Evolutionary conservation across 805 yeast species (phyloP).

Genomic region (Ogataea trehaloabstinens): DNA sequence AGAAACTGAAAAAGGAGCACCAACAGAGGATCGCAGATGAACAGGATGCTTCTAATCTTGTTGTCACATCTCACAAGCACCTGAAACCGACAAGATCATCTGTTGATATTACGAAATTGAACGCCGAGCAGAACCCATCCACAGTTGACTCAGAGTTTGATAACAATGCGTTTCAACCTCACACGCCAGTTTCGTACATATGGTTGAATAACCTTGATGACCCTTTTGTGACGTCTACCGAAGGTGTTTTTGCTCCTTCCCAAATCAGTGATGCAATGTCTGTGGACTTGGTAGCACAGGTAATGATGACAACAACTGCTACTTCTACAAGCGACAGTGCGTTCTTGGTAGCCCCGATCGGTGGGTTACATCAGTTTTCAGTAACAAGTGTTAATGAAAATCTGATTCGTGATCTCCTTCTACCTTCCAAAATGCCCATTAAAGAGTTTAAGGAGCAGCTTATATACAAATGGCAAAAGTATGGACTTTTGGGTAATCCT

Average conservation of each 20-base stretch:
- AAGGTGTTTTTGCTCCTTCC: constrained; percentile 18
- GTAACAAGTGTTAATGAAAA: constrained; percentile 25
- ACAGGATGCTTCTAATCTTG: not conserved
- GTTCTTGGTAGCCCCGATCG: constrained; percentile 38
- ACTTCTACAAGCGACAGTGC: constrained; percentile 16
- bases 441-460: constrained; percentile 15
- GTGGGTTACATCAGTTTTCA: constrained; percentile 41
- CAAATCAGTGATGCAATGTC: constrained; percentile 10
- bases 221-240: constrained; percentile 23
- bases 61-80: constrained; percentile 5
- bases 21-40: not conserved
- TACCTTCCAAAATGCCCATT: constrained; percentile 6
- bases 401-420: constrained; percentile 21
- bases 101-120: constrained; percentile 3
- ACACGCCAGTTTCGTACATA: constrained; percentile 24
- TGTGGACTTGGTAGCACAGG: constrained; percentile 18
- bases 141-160: not conserved
- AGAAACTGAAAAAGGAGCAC: constrained; percentile 3
- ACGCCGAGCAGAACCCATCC: not conserved
- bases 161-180: constrained; percentile 25
- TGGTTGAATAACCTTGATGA: constrained; percentile 30
- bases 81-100: constrained; percentile 16
- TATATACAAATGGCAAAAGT: constrained; percentile 19
- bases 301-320: constrained; percentile 7
- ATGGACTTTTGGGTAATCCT: constrained; percentile 26